Evolutionary conservation across 2,329 filamentous ascomycete genomes (phyloP), one percentile per base, ranked within the genome.

Genomic region (Ceratocystis smalleyi): DNA sequence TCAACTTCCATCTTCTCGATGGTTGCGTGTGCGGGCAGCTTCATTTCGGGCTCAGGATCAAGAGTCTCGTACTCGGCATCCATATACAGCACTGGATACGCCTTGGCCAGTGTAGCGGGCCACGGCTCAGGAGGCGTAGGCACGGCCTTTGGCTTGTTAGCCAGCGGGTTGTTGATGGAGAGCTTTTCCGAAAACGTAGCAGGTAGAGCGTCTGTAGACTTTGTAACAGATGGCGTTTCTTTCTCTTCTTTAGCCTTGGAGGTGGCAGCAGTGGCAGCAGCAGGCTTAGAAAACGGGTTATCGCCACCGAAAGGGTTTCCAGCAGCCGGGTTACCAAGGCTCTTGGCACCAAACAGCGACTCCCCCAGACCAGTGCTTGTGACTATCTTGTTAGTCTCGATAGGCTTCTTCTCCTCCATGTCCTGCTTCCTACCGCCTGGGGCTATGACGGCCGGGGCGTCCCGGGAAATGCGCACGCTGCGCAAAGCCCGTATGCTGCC

Each of bases 51-150:
- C 1, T 72, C 77, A 70, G 69, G 84, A 67, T 89, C 89, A 30
- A 97, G 81, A 3, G 87, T 88, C 74, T 99, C 94, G 75, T 89
- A 95, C 71, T 96, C 92, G 62, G 92, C 92, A 69, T 97, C 94
- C 55, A 92, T 83, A 76, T 90, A 89, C 71, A 87, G 88, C 35
- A 81, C 76, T 0, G 89, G 87, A 74, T 91, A 97, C 0, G 90
- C 78, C 1, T 78, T 67, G 0, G 89, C 88, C 69, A 88, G 86
- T 0, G 79, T 75, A 1, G 83, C 78, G 47, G 78, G 75, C 12
- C 80, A 72, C 0, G 92, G 92, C 91, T 91, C 97, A 7, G 89
- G 86, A 69, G 90, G 83, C 0, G 81, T 76, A 0, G 73, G 70
- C 43, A 73, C 70, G 17, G 72, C 67, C 22, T 59, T 60, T 45